These are phyloP conservation scores for Nannizzia gypsea DNA, from an alignment of 2,329 filamentous ascomycete species.

Conservation along the genomic window DNA sequence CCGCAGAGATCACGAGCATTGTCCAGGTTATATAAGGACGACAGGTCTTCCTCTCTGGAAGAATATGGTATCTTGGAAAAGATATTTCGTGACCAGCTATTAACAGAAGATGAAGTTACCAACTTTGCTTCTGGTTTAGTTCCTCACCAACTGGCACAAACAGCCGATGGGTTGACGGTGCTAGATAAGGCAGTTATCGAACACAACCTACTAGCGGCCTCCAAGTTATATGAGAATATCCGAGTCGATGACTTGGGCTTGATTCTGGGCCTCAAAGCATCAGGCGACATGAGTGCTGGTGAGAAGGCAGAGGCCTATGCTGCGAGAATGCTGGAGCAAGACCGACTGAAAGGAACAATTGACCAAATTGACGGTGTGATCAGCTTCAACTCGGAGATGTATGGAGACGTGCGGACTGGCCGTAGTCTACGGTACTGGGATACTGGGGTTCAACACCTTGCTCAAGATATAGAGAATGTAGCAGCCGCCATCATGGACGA, in stretches of 20 bases:
- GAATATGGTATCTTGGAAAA: conserved; percentile 78
- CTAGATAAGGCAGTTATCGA: conserved; percentile 88
- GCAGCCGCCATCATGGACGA: conserved; percentile 68
- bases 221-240: conserved; percentile 67
- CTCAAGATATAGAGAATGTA: conserved; percentile 81
- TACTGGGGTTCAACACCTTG: conserved; percentile 68
- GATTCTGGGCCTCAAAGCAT: conserved; percentile 59
- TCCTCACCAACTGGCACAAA: conserved; percentile 82
- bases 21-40: conserved; percentile 84
- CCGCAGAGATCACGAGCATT: conserved; percentile 70
- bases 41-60: conserved; percentile 64
- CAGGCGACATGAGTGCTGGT: conserved; percentile 36
- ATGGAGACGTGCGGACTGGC: conserved; percentile 51
- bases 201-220: conserved; percentile 84
- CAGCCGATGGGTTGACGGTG: conserved; percentile 82
- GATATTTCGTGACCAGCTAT: conserved; percentile 84
- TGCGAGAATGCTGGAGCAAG: conserved; percentile 91
- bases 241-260: conserved; percentile 61
- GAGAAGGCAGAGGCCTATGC: conserved; percentile 84
- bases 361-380: conserved; percentile 87
- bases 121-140: conserved; percentile 70
- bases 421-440: conserved; percentile 79
- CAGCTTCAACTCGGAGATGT: conserved; percentile 68
- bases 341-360: conserved; percentile 73
- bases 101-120: conserved; percentile 69